Conservation (phyloP, 257 asterid species). For the Solanum etuberosum region DNA sequence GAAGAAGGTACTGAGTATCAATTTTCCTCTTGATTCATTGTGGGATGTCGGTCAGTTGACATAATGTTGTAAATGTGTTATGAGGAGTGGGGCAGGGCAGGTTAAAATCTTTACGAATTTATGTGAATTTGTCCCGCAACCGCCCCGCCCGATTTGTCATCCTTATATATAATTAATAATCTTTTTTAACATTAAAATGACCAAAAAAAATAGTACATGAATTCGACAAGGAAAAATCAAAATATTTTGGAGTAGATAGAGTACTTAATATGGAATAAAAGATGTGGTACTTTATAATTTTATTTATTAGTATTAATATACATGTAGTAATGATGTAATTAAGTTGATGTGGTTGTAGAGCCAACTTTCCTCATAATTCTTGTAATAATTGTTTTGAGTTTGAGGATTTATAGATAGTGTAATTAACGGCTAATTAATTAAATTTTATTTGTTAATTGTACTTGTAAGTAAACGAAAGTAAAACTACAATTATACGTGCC, state of each 20-base stretch:
- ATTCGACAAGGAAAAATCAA: neutral
- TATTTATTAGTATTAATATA: neutral
- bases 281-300: neutral
- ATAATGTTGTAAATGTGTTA: neutral
- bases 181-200: neutral
- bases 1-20: neutral
- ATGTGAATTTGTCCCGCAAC: neutral
- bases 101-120: no score
- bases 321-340: neutral
- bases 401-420: neutral
- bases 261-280: neutral
- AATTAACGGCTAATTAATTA: neutral
- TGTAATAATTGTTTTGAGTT: neutral
- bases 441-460: neutral
- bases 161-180: no score
- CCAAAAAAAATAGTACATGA: neutral
- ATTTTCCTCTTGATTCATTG: neutral
- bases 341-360: neutral
- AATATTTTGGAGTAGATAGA: neutral
- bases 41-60: neutral
- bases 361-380: neutral
- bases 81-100: fast-evolving
- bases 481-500: neutral
- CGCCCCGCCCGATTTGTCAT: no score
- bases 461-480: neutral